These are phyloP conservation scores for Amaranthus cruentus DNA, from an alignment of 148 eudicot species.

Conservation along the genomic window DNA sequence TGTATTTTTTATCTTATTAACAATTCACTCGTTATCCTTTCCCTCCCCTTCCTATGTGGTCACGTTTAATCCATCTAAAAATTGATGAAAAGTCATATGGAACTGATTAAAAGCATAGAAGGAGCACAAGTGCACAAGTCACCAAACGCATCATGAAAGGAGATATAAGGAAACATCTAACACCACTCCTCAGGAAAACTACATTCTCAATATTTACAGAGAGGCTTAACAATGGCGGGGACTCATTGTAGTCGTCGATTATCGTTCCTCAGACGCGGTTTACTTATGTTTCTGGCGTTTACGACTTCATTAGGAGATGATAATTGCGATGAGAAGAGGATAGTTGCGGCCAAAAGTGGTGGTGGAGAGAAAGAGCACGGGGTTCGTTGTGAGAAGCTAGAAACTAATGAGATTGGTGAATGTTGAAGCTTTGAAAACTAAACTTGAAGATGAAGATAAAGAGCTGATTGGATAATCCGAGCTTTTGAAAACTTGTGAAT, in stretches of 20 bases:
- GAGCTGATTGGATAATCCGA: slow-evolving; percentile 65
- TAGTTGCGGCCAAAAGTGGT: slow-evolving; percentile 3
- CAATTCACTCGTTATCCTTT: no score
- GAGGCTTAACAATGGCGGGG: slow-evolving; percentile 20
- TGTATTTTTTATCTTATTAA: no score
- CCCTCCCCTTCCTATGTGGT: no score
- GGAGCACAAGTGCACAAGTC: no score
- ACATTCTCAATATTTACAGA: neutral
- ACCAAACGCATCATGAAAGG: no score
- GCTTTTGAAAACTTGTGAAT: slow-evolving; percentile 56
- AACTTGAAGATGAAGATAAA: slow-evolving; percentile 56
- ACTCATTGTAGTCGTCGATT: neutral
- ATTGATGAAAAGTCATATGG: no score
- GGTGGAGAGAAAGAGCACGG: slow-evolving; percentile 18
- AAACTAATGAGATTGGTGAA: slow-evolving; percentile 76
- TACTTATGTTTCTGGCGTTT: neutral
- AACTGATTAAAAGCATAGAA: no score
- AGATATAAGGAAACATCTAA: no score
- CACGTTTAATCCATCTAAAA: no score
- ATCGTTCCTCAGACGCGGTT: neutral
- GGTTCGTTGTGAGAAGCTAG: slow-evolving; percentile 62
- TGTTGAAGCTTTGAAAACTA: slow-evolving; percentile 67
- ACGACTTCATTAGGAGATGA: neutral
- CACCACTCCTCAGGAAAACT: no score
- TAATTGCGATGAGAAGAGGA: neutral